phyloP scores from a whole-genome alignment of 306 rosid genomes.

The Parietaria judaica region DNA sequence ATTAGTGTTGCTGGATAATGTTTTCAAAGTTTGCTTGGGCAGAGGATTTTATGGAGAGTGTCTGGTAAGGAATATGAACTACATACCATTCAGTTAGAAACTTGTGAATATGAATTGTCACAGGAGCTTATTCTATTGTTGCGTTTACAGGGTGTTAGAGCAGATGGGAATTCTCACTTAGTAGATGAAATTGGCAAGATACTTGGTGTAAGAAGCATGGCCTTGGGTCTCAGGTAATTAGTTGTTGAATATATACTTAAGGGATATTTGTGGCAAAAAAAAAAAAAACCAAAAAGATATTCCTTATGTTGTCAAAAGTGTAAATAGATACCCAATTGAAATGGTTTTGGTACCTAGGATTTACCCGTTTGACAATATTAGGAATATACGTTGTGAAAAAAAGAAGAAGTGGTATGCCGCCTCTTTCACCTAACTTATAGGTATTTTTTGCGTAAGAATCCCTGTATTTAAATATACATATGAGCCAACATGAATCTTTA shows the following conservation, averaged over 20 bases:
- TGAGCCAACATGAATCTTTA: too few species aligned
- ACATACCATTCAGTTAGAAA: not conserved
- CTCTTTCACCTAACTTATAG: too few species aligned
- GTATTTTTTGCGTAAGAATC: too few species aligned
- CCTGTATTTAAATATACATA: too few species aligned
- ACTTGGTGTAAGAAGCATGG: conserved; percentile 66
- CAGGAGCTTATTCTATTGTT: conserved; percentile 16
- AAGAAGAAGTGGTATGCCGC: too few species aligned
- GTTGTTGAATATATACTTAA: not conserved
- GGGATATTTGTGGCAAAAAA: too few species aligned
- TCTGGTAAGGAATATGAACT: conserved; percentile 39
- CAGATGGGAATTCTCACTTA: conserved; percentile 54
- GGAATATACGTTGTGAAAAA: too few species aligned
- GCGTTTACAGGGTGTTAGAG: conserved; percentile 63
- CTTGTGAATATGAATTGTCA: not conserved
- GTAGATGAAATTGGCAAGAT: conserved; percentile 78
- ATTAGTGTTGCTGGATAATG: conserved; percentile 42
- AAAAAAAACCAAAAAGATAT: too few species aligned
- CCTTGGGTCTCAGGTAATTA: conserved; percentile 58
- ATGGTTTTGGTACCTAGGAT: too few species aligned
- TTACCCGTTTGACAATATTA: too few species aligned
- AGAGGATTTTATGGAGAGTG: conserved; percentile 91
- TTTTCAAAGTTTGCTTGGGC: conserved; percentile 65
- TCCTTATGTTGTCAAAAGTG: too few species aligned
- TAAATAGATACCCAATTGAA: too few species aligned